Evolutionary conservation across 73 alveolate genomes (phyloP).

Genomic region (Tetrahymena borealis): DNA sequence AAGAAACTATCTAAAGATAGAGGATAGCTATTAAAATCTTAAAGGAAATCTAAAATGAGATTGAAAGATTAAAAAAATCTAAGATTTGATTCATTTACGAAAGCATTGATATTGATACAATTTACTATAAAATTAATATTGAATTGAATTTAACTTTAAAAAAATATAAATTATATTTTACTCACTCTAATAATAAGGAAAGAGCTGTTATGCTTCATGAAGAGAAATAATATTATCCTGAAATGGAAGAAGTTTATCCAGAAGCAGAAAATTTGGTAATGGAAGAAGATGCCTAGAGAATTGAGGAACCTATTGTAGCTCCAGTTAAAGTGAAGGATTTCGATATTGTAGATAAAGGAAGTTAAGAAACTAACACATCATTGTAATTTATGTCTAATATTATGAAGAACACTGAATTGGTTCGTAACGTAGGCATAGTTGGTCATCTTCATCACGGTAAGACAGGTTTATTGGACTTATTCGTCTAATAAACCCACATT

Average conservation of each 20-base stretch:
- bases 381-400: slow-evolving; percentile 87
- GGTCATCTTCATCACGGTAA: slow-evolving; percentile 99
- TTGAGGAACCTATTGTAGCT: slow-evolving; percentile 97
- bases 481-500: slow-evolving; percentile 88
- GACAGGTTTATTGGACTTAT: slow-evolving; percentile 93
- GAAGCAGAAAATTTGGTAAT: slow-evolving; percentile 94
- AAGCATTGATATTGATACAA: too few species aligned
- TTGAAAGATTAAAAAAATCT: too few species aligned
- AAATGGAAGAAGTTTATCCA: slow-evolving; percentile 88
- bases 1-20: too few species aligned
- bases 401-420: slow-evolving; percentile 85
- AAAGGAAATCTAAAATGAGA: too few species aligned
- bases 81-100: too few species aligned
- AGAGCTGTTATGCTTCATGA: slow-evolving; percentile 88
- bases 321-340: slow-evolving; percentile 90
- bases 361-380: slow-evolving; percentile 86
- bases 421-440: slow-evolving; percentile 92
- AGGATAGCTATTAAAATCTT: too few species aligned
- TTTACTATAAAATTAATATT: too few species aligned
- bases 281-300: slow-evolving; percentile 99
- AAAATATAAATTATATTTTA: neutral
- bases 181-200: slow-evolving; percentile 14
- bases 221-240: slow-evolving; percentile 96
- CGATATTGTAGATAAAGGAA: slow-evolving; percentile 73
- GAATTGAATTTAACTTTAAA: too few species aligned